phyloP scores from a whole-genome alignment of 2,329 filamentous ascomycete genomes.

The Arthrobotrys sphaeroides region DNA sequence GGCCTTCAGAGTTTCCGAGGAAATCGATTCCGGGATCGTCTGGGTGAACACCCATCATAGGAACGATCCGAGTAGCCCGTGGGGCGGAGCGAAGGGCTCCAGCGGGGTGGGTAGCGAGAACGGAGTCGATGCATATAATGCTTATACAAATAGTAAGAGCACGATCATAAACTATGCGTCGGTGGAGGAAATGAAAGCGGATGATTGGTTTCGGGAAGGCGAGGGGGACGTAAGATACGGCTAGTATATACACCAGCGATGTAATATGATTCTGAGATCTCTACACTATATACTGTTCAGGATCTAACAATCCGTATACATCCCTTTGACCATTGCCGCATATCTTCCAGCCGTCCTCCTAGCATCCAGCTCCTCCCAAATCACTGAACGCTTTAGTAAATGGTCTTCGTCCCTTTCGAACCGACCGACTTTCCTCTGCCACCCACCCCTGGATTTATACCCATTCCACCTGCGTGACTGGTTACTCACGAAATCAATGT shows the following conservation, averaged over 20 bases:
- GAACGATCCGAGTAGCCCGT: constrained; percentile 76
- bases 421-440: not conserved
- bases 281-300: not conserved
- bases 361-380: not conserved
- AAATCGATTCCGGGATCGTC: constrained; percentile 65
- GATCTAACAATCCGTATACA: not conserved
- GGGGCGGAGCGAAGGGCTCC: constrained; percentile 72
- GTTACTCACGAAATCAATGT: constrained; percentile 5
- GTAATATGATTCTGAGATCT: not conserved
- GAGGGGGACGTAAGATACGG: constrained; percentile 70
- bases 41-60: constrained; percentile 71
- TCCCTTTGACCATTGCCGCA: not conserved
- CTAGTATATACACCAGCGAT: constrained; percentile 59
- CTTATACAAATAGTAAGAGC: constrained; percentile 70
- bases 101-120: constrained; percentile 79
- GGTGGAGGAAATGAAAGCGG: constrained; percentile 66
- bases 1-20: constrained; percentile 63
- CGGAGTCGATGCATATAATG: constrained; percentile 71
- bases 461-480: not conserved
- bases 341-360: not conserved
- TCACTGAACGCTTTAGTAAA: not conserved
- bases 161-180: constrained; percentile 75
- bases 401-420: not conserved
- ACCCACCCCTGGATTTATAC: not conserved
- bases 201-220: constrained; percentile 75